Conservation (phyloP, 2,329 filamentous ascomycete genomes). For the Ilyonectria mors-panacis region DNA sequence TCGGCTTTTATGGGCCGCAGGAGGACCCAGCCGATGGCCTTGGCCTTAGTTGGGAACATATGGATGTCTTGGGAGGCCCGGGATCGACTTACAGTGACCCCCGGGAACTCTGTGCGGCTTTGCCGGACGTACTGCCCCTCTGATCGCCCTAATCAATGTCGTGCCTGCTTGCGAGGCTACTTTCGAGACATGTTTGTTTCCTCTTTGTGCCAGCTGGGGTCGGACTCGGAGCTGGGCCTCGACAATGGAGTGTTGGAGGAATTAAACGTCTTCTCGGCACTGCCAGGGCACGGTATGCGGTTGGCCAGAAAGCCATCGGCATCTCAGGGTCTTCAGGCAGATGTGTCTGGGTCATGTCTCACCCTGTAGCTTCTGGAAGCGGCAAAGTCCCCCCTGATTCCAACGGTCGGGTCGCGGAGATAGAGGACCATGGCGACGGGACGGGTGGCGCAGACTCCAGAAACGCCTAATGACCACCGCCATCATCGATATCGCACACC, state of each 20-base stretch:
- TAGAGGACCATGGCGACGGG: conserved; percentile 11
- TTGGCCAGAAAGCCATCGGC: conserved; percentile 36
- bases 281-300: conserved; percentile 35
- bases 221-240: background rate
- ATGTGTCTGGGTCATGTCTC: conserved; percentile 40
- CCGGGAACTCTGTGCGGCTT: conserved; percentile 9
- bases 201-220: background rate
- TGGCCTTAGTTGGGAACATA: background rate
- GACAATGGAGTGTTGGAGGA: background rate
- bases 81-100: background rate
- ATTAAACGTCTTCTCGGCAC: background rate
- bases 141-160: background rate
- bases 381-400: background rate
- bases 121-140: conserved; percentile 25
- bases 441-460: background rate
- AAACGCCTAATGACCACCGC: background rate
- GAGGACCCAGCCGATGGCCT: conserved; percentile 24
- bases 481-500: conserved; percentile 14
- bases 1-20: conserved; percentile 42
- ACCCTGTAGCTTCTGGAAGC: conserved; percentile 34
- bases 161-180: conserved; percentile 11
- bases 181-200: background rate
- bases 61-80: conserved; percentile 6
- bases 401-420: background rate
- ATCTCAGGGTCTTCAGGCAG: conserved; percentile 31